These are phyloP conservation scores for Fusarium lateritium DNA, from an alignment of 2,329 filamentous ascomycete genomes.

Conservation along the genomic window DNA sequence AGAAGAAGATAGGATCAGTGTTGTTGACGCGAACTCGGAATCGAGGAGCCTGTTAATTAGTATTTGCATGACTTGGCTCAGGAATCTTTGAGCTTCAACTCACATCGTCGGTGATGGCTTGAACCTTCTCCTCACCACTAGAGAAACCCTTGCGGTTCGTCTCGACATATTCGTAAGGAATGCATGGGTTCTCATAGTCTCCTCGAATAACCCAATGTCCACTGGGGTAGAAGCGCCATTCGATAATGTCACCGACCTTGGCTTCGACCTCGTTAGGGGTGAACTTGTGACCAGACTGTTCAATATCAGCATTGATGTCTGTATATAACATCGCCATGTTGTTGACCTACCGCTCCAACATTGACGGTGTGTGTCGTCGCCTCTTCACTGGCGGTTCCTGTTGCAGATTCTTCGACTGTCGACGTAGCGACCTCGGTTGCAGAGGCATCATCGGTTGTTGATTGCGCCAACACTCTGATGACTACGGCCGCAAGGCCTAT, in stretches of 20 bases:
- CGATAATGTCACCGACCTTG: constrained; percentile 64
- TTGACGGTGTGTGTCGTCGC: constrained; percentile 46
- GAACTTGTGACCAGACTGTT: constrained; percentile 52
- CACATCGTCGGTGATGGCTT: constrained; percentile 63
- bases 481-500: constrained; percentile 34
- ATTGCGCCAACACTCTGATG: constrained; percentile 41
- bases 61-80: neutral
- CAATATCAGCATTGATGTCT: constrained; percentile 14
- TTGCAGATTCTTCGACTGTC: constrained; percentile 32
- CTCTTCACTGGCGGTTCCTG: constrained; percentile 37
- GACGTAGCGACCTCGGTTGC: constrained; percentile 29
- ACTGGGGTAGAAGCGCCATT: constrained; percentile 74
- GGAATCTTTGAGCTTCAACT: constrained; percentile 34
- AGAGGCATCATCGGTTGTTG: constrained; percentile 3
- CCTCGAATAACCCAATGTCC: constrained; percentile 76
- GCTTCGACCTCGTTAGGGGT: constrained; percentile 51
- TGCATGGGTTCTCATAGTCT: constrained; percentile 72
- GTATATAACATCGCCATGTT: neutral
- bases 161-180: constrained; percentile 70
- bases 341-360: constrained; percentile 46
- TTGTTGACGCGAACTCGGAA: constrained; percentile 68
- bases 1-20: constrained; percentile 76
- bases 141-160: constrained; percentile 67
- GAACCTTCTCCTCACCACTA: constrained; percentile 64
- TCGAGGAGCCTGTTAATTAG: constrained; percentile 56